Evolutionary conservation across 2,329 filamentous ascomycete genomes (phyloP), one percentile per base, ranked within the genome.

Genomic region (Colletotrichum gigasporum): DNA sequence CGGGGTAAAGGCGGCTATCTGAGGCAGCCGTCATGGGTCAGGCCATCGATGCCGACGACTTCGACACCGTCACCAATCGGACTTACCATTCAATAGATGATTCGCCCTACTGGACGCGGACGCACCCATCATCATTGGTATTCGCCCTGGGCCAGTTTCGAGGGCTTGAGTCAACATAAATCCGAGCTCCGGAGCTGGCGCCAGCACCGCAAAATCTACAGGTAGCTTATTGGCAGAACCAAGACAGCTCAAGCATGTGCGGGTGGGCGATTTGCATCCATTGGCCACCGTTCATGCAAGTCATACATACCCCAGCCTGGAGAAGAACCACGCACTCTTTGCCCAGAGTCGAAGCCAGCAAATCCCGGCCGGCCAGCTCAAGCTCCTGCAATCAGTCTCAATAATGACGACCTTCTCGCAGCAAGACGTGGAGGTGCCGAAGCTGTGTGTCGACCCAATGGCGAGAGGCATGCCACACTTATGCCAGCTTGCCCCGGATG

Each of bases 201-300:
- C 18, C 24, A 34, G 47, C 47, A 12, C 11, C 20, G 14, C 18
- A 1, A 20, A 30, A 24, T 10, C 24, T 5, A 32, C 20, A 9
- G 10, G 26, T 34, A 4, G 5, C 26, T 28, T n/a, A 53, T 39
- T 52, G 35, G 55, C 10, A 8, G n/a, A 26, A 26, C 5, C 11
- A 8, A 18, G n/a, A n/a, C 3, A 42, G 5, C 5, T 47, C 39
- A 14, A 39, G 47, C 39, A n/a, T 41, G 22, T 56, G 39, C 30
- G n/a, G 18, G 34, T 16, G 26, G 44, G 18, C 28, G 16, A 18
- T 16, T 24, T 14, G 20, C 26, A 14, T 11, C 32, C 24, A 35
- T 60, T 60, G 55, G 54, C n/a, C 14, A 12, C 5, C 24, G 6
- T 9, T 60, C 24, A 59, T 63, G 55, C 55, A 42, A 47, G 61